Evolutionary conservation across 805 yeast species (phyloP).

Genomic region (Candida quercuum): DNA sequence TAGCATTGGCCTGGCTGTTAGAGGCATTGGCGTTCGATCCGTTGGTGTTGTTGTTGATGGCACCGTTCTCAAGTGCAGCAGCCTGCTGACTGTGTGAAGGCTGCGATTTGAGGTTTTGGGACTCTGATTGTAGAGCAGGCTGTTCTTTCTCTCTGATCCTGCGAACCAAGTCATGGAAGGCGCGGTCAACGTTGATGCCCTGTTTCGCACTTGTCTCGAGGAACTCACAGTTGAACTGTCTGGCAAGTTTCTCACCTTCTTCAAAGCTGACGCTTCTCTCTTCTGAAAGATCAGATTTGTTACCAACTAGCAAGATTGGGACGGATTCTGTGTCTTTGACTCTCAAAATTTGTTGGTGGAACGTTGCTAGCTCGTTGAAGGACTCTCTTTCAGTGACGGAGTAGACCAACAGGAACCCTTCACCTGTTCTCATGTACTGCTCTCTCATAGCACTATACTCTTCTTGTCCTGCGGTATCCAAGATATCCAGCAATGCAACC

Average conservation of each 20-base stretch:
- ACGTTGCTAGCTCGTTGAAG: slow-evolving; percentile 77
- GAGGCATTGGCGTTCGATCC: not conserved
- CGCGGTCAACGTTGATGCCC: slow-evolving; percentile 83
- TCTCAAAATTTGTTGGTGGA: slow-evolving; percentile 72
- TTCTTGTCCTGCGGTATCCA: slow-evolving; percentile 98
- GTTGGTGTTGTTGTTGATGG: no score
- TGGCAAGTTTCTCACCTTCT: slow-evolving; percentile 60
- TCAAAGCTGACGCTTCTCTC: slow-evolving; percentile 70
- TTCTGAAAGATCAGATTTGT: slow-evolving; percentile 69
- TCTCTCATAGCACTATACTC: slow-evolving; percentile 92
- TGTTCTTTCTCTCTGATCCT: slow-evolving; percentile 33
- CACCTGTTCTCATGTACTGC: slow-evolving; percentile 94
- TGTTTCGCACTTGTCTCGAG: slow-evolving; percentile 93
- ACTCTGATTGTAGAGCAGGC: slow-evolving; percentile 3
- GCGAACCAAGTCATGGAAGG: slow-evolving; percentile 66
- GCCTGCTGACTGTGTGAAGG: no score
- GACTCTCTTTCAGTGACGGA: slow-evolving; percentile 81
- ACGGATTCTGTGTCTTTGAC: slow-evolving; percentile 74
- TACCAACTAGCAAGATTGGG: slow-evolving; percentile 77
- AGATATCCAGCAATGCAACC: slow-evolving; percentile 74
- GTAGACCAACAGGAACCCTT: slow-evolving; percentile 86
- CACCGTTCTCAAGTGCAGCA: no score
- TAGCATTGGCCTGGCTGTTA: no score
- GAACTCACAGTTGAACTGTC: slow-evolving; percentile 63
- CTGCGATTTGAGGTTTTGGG: not conserved